Evolutionary conservation across 768 basidiomycete genomes (phyloP).

Genomic region (Antrodiella citrinella): DNA sequence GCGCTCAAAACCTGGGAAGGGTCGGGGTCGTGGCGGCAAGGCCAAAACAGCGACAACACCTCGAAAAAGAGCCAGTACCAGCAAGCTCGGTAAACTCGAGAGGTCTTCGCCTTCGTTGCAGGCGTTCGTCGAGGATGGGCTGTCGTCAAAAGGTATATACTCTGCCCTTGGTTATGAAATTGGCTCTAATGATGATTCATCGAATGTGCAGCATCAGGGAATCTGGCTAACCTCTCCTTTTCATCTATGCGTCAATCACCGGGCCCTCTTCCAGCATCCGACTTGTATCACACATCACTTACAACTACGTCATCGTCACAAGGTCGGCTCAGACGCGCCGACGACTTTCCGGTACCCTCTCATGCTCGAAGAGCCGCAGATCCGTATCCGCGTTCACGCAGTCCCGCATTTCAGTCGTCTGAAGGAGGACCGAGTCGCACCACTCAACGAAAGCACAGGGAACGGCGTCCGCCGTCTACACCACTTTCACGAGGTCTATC

Average conservation of each 20-base stretch:
- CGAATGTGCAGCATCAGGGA: background rate
- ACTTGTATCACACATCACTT: background rate
- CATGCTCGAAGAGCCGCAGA: slow-evolving; percentile 8
- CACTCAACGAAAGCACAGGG: slow-evolving; percentile 9
- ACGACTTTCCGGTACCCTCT: slow-evolving; percentile 4
- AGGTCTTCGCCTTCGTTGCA: background rate
- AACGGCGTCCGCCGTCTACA: slow-evolving; percentile 1
- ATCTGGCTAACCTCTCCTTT: background rate
- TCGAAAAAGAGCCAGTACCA: background rate
- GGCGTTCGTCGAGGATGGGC: background rate
- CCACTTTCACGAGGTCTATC: background rate
- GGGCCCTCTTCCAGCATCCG: slow-evolving; percentile 4
- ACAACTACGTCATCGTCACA: background rate
- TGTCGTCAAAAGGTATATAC: background rate
- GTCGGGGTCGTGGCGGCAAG: slow-evolving; percentile 1
- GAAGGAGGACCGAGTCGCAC: slow-evolving; percentile 14
- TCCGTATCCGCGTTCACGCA: slow-evolving; percentile 11
- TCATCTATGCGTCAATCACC: slow-evolving; percentile 1
- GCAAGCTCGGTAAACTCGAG: background rate
- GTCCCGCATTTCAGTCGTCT: slow-evolving; percentile 5
- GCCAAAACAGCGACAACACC: background rate
- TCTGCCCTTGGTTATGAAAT: too few relatives aligned
- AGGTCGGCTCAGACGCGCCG: too few relatives aligned
- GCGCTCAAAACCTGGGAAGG: slow-evolving; percentile 12
- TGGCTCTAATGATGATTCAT: too few relatives aligned